These are phyloP conservation scores for Ordospora colligata DNA, from an alignment of 371 early-diverging fungal species.

Conservation along the genomic window DNA sequence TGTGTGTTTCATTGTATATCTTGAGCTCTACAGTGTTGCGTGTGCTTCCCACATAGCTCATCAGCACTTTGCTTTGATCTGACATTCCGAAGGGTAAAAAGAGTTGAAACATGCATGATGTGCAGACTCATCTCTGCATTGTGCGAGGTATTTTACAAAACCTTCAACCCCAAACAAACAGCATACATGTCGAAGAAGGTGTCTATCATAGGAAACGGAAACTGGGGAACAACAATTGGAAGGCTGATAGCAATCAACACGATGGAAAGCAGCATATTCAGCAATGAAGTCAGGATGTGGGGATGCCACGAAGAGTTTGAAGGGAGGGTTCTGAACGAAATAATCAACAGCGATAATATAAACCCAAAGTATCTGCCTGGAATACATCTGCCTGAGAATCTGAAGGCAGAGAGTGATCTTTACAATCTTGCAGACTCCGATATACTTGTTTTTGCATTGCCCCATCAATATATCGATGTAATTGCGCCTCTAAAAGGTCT, in stretches of 20 bases:
- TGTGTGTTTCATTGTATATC: slow-evolving; percentile 47
- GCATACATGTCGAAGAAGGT: slow-evolving; percentile 34
- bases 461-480: slow-evolving; percentile 79
- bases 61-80: background rate
- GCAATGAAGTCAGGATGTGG: slow-evolving; percentile 77
- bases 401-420: slow-evolving; percentile 74
- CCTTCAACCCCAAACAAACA: slow-evolving; percentile 5
- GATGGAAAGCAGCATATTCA: slow-evolving; percentile 64
- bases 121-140: background rate
- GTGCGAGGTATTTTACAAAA: background rate
- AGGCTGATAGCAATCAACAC: slow-evolving; percentile 76
- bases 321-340: slow-evolving; percentile 71
- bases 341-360: slow-evolving; percentile 81
- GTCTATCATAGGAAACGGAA: slow-evolving; percentile 58
- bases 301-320: slow-evolving; percentile 81
- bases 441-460: slow-evolving; percentile 80
- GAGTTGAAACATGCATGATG: background rate
- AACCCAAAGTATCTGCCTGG: slow-evolving; percentile 90
- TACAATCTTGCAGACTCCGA: slow-evolving; percentile 69
- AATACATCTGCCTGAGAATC: slow-evolving; percentile 72
- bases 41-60: slow-evolving; percentile 29
- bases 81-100: background rate
- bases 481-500: slow-evolving; percentile 67
- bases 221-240: slow-evolving; percentile 76
- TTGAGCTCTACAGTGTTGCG: slow-evolving; percentile 44